Base-by-base conservation (phyloP, 176 grass and related monocot genomes). In the Melocanna baccifera region DNA sequence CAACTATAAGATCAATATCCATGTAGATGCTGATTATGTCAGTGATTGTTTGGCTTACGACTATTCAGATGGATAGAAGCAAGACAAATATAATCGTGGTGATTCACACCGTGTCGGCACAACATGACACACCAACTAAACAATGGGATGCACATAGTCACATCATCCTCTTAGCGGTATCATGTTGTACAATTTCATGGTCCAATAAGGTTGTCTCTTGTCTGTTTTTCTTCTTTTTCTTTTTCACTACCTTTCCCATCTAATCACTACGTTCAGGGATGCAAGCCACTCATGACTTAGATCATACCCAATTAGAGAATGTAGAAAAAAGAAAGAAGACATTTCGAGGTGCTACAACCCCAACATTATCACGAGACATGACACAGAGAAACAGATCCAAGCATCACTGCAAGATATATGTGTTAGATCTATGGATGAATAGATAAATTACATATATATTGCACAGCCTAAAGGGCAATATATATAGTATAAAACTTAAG, bases 51-150 rank as follows among this genome's bases (percentile, higher is more conserved):
- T 51, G 12, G 7, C 82, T 50, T 62, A 59, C 25, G 29, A 73
- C 15, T 67, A 53, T 71, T 76, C 11, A n/a, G 22, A 29, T 75
- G 37, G 51, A 75, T 70, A 82, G 42, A 80, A 69, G 71, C 30
- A 62, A 8, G 19, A 52, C 1, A 69, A 22, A 46, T 32, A 34
- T 13, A 11, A 22, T 67, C 2, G 12, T 62, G n/a, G 45, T 2
- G 1, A 52, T 62, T 79, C 30, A 45, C 20, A 64, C 52, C 72
- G 51, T 40, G 19, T n/a, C 15, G 3, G 15, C 36, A 58, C 46
- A 56, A 48, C 25, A 45, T 85, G 48, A 69, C 39, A 34, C n/a
- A 13, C 47, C 65, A 62, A 78, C 66, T 52, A 70, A 4, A 75
- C 56, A 16, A 25, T 7, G 9, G 30, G 32, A 85, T 67, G 29